phyloP scores from a whole-genome alignment of 176 grass and related monocot species.

The Guadua angustifolia region DNA sequence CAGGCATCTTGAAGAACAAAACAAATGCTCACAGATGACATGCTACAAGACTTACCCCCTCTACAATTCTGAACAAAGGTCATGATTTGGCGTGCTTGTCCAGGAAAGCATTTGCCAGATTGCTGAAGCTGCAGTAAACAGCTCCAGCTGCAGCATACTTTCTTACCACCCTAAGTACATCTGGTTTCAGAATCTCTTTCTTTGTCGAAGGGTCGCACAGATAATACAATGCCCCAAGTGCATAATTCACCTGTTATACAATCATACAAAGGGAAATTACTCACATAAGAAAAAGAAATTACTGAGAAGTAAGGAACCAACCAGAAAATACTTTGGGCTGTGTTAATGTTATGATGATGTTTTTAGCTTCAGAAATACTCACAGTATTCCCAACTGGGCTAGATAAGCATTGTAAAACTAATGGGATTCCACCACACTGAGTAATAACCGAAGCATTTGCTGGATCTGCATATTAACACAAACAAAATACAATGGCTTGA shows the following conservation, averaged over 20 bases:
- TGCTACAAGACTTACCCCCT: neutral
- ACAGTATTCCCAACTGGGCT: slow-evolving; percentile 87
- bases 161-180: slow-evolving; percentile 54
- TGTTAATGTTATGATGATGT: slow-evolving; percentile 16
- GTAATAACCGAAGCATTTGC: slow-evolving; percentile 75
- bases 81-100: slow-evolving; percentile 62
- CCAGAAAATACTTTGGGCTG: slow-evolving; percentile 7
- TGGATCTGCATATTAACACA: slow-evolving; percentile 60
- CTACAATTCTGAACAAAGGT: slow-evolving; percentile 4
- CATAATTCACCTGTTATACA: slow-evolving; percentile 69
- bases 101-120: slow-evolving; percentile 77
- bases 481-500: neutral
- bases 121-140: slow-evolving; percentile 60
- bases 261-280: neutral
- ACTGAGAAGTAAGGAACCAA: neutral
- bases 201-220: slow-evolving; percentile 62
- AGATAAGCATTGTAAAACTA: slow-evolving; percentile 90
- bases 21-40: neutral
- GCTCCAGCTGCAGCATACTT: slow-evolving; percentile 61
- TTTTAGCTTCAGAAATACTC: slow-evolving; percentile 50
- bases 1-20: neutral
- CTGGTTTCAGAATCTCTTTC: slow-evolving; percentile 83
- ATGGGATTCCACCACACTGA: slow-evolving; percentile 73
- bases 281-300: neutral
- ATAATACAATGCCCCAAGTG: slow-evolving; percentile 74